Conservation (phyloP, 2,329 filamentous ascomycete genomes). For the Trichothecium roseum region DNA sequence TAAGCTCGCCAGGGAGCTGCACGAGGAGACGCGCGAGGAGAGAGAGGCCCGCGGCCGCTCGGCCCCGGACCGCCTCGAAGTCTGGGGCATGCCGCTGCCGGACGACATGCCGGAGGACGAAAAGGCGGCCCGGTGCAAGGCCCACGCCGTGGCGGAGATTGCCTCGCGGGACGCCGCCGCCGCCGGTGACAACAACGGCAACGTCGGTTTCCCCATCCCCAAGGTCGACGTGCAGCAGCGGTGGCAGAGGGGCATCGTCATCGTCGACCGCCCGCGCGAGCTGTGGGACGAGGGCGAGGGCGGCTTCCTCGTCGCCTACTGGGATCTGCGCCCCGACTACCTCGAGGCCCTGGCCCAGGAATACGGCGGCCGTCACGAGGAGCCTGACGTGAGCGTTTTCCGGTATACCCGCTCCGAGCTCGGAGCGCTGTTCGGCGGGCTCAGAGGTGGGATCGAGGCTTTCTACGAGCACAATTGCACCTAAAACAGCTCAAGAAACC, state of each 20-base stretch:
- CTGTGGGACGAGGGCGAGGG: constrained; percentile 3
- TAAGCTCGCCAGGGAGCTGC: neutral
- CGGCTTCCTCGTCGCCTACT: constrained; percentile 3
- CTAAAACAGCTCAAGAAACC: too few species aligned
- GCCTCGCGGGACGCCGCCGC: neutral
- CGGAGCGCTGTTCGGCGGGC: too few species aligned
- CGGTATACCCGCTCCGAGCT: too few species aligned
- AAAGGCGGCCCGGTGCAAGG: constrained; percentile 1
- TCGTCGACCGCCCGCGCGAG: constrained; percentile 2
- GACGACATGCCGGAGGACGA: neutral
- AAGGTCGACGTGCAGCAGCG: neutral
- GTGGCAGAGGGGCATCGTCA: constrained; percentile 3
- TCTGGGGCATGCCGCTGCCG: constrained; percentile 4
- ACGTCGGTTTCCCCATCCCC: neutral
- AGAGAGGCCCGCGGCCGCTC: neutral
- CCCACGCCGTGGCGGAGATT: neutral
- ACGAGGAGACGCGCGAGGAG: constrained; percentile 1
- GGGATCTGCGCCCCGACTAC: neutral
- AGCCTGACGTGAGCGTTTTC: too few species aligned
- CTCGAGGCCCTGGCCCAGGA: neutral
- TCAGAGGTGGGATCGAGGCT: too few species aligned
- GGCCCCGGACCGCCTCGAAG: constrained; percentile 1
- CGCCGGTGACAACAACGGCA: too few species aligned
- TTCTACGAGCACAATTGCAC: too few species aligned
- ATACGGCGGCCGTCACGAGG: too few species aligned